Evolutionary conservation across 768 basidiomycete genomes (phyloP).

Genomic region (Sarcodon aspratus): DNA sequence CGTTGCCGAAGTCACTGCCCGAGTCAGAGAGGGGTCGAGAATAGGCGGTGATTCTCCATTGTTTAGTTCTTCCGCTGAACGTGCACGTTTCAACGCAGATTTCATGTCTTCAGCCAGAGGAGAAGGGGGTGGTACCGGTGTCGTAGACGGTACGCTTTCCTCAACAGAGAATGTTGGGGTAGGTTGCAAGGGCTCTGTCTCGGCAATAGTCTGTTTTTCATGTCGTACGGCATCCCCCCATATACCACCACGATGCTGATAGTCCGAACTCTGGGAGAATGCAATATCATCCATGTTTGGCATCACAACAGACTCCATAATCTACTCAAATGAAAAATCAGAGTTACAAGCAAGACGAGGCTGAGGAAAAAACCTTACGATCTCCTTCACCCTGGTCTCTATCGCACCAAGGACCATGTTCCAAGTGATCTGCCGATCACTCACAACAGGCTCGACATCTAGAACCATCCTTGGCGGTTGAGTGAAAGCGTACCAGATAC

Average conservation of each 20-base stretch:
- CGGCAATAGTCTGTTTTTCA: constrained; percentile 13
- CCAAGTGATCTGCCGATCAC: constrained; percentile 91
- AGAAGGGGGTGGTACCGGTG: constrained; percentile 23
- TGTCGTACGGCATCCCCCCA: constrained; percentile 66
- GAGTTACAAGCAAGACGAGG: constrained; percentile 3
- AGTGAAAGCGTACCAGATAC: constrained; percentile 95
- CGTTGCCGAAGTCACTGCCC: constrained; percentile 12
- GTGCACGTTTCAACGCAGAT: neutral
- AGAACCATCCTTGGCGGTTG: constrained; percentile 80
- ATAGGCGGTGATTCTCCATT: no score
- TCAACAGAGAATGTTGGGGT: neutral
- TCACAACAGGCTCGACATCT: constrained; percentile 88
- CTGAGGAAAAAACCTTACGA: constrained; percentile 37
- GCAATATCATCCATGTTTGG: constrained; percentile 98
- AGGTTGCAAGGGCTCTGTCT: neutral
- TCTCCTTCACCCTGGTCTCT: constrained; percentile 79
- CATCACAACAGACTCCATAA: constrained; percentile 86
- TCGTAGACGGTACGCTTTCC: constrained; percentile 8
- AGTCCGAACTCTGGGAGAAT: constrained; percentile 74
- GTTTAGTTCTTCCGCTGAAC: no score
- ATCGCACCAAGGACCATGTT: constrained; percentile 84
- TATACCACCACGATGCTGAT: constrained; percentile 74
- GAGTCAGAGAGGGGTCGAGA: constrained; percentile 4
- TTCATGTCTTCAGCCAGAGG: neutral
- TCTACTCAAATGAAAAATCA: constrained; percentile 49